Percentiles rank a stretch among this genome's conserved stretches.
Conservation (phyloP, 1,139 yeast genomes). For the Yamadazyma blattariae region DNA sequence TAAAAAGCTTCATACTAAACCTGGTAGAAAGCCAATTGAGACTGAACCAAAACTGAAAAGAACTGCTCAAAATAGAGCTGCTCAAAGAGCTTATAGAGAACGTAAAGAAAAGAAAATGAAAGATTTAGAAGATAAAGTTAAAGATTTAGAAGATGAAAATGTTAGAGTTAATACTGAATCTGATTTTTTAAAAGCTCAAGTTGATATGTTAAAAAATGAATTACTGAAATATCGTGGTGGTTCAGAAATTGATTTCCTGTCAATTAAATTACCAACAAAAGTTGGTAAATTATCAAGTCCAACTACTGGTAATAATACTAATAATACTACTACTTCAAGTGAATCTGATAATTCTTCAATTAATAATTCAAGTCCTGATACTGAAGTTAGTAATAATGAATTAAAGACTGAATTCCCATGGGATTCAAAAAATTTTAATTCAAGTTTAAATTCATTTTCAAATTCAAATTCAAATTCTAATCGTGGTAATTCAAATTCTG, state of each 20-base stretch:
- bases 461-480: constrained; percentile 1
- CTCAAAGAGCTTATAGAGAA: constrained; percentile 95
- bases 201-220: constrained; percentile 70
- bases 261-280: constrained; percentile 25
- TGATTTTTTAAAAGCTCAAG: constrained; percentile 73
- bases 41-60: constrained; percentile 83
- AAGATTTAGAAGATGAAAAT: constrained; percentile 66
- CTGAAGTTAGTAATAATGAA: constrained; percentile 16
- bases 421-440: constrained; percentile 19
- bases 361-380: constrained; percentile 20
- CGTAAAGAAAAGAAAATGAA: constrained; percentile 85
- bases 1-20: constrained; percentile 40
- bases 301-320: constrained; percentile 9
- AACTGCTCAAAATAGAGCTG: constrained; percentile 96
- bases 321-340: background rate
- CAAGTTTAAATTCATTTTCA: constrained; percentile 15
- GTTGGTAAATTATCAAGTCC: constrained; percentile 28
- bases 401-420: constrained; percentile 34
- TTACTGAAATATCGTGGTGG: constrained; percentile 59
- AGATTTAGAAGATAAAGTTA: constrained; percentile 80
- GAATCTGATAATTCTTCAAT: constrained; percentile 14
- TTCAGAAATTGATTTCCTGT: constrained; percentile 26
- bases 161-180: constrained; percentile 64
- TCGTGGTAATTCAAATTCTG: background rate
- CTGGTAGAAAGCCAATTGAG: constrained; percentile 69